phyloP scores from a whole-genome alignment of 495 filamentous ascomycete species.

The Trichoderma gamsii region DNA sequence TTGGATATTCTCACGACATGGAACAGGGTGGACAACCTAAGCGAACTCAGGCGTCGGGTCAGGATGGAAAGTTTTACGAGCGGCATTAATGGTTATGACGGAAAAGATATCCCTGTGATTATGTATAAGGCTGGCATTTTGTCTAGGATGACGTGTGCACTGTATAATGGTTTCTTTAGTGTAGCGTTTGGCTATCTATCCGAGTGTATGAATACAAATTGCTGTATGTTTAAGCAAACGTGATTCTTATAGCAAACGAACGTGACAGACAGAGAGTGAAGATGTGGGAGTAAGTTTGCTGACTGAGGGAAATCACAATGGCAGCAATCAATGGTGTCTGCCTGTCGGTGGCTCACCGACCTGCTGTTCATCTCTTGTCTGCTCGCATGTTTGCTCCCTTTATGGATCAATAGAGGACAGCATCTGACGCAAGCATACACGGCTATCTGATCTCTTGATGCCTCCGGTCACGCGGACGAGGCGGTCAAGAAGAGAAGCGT shows the following conservation, averaged over 20 bases:
- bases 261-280: not conserved
- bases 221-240: not conserved
- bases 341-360: not conserved
- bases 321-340: not conserved
- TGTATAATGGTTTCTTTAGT: slow-evolving; percentile 9
- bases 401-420: not conserved
- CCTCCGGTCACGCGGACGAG: no score
- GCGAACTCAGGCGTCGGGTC: not conserved
- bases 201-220: not conserved
- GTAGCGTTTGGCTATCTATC: not conserved
- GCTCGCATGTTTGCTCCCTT: not conserved
- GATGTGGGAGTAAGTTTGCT: not conserved
- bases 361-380: not conserved
- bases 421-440: not conserved
- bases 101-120: slow-evolving; percentile 11
- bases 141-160: not conserved
- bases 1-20: not conserved
- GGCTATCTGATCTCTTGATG: not conserved
- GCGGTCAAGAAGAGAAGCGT: not conserved
- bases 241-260: no score
- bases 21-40: not conserved
- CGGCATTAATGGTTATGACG: slow-evolving; percentile 10
- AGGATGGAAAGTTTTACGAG: not conserved
- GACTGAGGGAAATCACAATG: not conserved
- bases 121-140: slow-evolving; percentile 6